Percentiles rank a stretch among this genome's conserved stretches.
These are phyloP conservation scores for Sporothrix sp. DNA, from an alignment of 2,329 filamentous ascomycete species.

Conservation along the genomic window DNA sequence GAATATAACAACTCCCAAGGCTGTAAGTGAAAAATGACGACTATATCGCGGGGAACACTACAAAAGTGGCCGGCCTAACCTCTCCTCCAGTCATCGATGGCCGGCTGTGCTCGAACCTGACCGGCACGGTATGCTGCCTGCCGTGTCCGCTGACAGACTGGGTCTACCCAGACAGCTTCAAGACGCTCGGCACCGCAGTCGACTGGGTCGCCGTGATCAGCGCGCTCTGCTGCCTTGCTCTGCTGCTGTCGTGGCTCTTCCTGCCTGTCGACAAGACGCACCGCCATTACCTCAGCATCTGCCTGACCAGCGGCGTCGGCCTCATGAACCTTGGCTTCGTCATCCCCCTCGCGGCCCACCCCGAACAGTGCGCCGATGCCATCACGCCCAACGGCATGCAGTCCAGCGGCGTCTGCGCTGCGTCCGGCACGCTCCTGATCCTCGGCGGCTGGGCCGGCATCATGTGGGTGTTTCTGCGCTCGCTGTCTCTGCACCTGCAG, in stretches of 20 bases:
- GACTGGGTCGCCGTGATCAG: conserved; percentile 76
- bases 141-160: conserved; percentile 83
- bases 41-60: not conserved
- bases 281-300: conserved; percentile 87
- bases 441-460: conserved; percentile 76
- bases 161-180: conserved; percentile 53
- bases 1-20: conserved; percentile 16
- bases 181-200: conserved; percentile 51
- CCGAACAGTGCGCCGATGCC: conserved; percentile 73
- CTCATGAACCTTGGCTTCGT: conserved; percentile 88
- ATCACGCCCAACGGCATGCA: conserved; percentile 95
- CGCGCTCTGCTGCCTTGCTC: conserved; percentile 60
- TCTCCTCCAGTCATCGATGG: conserved; percentile 43
- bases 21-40: conserved; percentile 12
- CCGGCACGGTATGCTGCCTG: conserved; percentile 62
- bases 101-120: conserved; percentile 40
- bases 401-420: conserved; percentile 69
- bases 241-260: conserved; percentile 68
- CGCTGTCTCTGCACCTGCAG: conserved; percentile 86
- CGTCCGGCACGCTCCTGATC: conserved; percentile 77
- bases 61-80: not conserved
- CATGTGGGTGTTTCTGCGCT: conserved; percentile 86
- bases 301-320: conserved; percentile 63
- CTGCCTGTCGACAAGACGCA: conserved; percentile 83
- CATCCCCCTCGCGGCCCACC: conserved; percentile 68